A percentile compares a stretch with the other conserved stretches of the same genome.
These are phyloP conservation scores for Trypanosomatidae sp. DNA, from an alignment of 208 protist species.

Conservation along the genomic window DNA sequence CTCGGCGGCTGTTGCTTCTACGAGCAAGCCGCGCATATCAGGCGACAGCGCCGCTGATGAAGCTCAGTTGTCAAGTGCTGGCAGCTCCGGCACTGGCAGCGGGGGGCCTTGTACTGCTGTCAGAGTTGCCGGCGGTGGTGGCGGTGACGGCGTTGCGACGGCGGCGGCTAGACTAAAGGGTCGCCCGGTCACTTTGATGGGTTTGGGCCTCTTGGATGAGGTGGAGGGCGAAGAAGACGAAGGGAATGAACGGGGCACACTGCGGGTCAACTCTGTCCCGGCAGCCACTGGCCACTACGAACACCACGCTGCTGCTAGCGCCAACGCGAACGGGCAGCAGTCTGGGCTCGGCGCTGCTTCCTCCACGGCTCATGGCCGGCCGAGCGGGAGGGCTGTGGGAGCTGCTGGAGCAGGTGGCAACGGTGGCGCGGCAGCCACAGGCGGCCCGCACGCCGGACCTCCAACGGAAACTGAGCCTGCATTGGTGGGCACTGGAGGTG, in stretches of 20 bases:
- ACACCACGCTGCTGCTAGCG: neutral
- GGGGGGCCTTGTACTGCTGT: neutral
- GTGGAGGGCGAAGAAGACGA: conserved; percentile 31
- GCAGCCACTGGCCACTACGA: neutral
- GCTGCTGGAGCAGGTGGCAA: neutral
- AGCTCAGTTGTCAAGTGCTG: neutral
- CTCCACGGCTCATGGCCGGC: neutral
- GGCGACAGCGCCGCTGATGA: neutral
- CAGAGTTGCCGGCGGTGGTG: neutral
- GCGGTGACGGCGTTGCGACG: neutral
- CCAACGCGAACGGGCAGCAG: neutral
- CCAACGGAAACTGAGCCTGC: neutral
- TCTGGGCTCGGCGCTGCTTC: neutral
- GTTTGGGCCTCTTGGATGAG: conserved; percentile 28
- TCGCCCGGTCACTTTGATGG: conserved; percentile 11
- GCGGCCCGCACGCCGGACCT: neutral
- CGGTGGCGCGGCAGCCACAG: neutral
- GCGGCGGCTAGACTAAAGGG: conserved; percentile 1
- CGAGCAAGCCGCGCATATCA: neutral
- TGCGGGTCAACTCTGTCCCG: too few relatives aligned
- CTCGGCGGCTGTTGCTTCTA: neutral
- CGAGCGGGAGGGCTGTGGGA: neutral
- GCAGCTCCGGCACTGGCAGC: conserved; percentile 3
- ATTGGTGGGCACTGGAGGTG: neutral
- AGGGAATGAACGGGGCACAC: conserved; percentile 6